These are phyloP conservation scores for Massarina eburnea DNA, from an alignment of 2,329 filamentous ascomycete species.

Conservation along the genomic window DNA sequence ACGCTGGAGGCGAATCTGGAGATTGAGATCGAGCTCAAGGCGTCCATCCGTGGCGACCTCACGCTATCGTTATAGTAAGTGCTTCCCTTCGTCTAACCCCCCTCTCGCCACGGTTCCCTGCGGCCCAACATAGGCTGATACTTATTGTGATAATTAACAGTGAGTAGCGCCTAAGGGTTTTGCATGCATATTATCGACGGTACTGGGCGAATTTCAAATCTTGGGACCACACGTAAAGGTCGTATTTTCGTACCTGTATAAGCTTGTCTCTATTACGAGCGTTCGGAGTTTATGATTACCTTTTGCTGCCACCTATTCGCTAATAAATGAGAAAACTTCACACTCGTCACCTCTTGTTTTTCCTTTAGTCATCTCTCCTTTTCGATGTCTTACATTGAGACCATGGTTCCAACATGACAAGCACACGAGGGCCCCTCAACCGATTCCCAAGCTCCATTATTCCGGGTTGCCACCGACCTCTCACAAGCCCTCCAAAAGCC, in stretches of 20 bases:
- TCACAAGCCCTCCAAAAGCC: neutral
- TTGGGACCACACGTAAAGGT: neutral
- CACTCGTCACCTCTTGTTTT: neutral
- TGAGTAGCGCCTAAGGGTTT: constrained; percentile 24
- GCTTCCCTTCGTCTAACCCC: constrained; percentile 2
- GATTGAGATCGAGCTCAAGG: constrained; percentile 82
- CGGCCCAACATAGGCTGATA: constrained; percentile 9
- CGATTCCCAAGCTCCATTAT: neutral
- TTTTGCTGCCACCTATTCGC: neutral
- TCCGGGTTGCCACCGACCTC: neutral
- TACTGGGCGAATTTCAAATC: too few species aligned
- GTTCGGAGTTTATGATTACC: constrained; percentile 11
- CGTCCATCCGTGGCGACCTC: constrained; percentile 81
- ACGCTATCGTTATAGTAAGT: constrained; percentile 77
- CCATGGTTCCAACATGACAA: too few species aligned
- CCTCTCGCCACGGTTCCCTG: neutral
- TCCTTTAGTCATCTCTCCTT: neutral
- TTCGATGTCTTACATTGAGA: neutral
- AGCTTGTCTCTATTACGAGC: constrained; percentile 11
- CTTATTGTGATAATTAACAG: constrained; percentile 22
- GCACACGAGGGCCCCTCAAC: too few species aligned
- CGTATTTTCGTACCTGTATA: neutral
- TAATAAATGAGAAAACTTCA: constrained; percentile 2
- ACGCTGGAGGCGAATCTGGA: constrained; percentile 78
- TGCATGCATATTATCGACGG: neutral